phyloP scores from a whole-genome alignment of 768 basidiomycete genomes.

The Dioszegia aurantiaca region DNA sequence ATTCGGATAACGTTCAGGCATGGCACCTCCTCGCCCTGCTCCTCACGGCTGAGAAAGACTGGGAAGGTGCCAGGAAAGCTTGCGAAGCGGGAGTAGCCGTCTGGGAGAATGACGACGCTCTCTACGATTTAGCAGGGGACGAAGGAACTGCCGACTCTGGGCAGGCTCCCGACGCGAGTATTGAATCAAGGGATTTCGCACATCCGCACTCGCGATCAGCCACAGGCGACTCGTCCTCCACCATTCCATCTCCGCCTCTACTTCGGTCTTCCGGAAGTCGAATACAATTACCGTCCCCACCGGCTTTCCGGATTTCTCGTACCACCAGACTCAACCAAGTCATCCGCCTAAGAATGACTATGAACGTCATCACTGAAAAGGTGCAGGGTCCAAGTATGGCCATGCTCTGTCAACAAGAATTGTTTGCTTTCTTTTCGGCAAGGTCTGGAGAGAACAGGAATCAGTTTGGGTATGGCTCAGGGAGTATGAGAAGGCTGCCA shows the following conservation, averaged over 20 bases:
- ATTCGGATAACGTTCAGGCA: constrained; percentile 62
- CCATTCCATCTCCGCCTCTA: constrained; percentile 4
- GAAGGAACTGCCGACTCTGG: constrained; percentile 6
- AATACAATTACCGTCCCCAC: constrained; percentile 13
- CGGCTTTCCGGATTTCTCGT: constrained; percentile 57
- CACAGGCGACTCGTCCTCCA: not conserved
- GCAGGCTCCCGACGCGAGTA: constrained; percentile 9
- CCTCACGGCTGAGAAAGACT: constrained; percentile 73
- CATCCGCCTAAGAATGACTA: constrained; percentile 80
- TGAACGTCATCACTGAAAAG: constrained; percentile 74
- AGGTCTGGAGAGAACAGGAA: constrained; percentile 47
- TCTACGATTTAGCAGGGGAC: not conserved
- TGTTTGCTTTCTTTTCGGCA: constrained; percentile 81
- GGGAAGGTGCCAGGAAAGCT: constrained; percentile 71
- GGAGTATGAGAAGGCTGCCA: constrained; percentile 13
- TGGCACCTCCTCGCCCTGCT: constrained; percentile 90
- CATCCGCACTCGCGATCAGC: constrained; percentile 6
- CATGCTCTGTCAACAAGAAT: constrained; percentile 72
- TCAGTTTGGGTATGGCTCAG: constrained; percentile 18
- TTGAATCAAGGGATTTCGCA: constrained; percentile 38
- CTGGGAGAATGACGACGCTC: constrained; percentile 54
- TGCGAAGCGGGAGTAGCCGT: constrained; percentile 73
- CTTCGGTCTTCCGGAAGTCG: constrained; percentile 17
- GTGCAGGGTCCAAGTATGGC: constrained; percentile 83
- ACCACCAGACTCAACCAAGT: constrained; percentile 71